Evolutionary conservation across 2,329 filamentous ascomycete species (phyloP), one percentile per base, ranked within the genome.

Genomic region (Xylariaceae sp.): DNA sequence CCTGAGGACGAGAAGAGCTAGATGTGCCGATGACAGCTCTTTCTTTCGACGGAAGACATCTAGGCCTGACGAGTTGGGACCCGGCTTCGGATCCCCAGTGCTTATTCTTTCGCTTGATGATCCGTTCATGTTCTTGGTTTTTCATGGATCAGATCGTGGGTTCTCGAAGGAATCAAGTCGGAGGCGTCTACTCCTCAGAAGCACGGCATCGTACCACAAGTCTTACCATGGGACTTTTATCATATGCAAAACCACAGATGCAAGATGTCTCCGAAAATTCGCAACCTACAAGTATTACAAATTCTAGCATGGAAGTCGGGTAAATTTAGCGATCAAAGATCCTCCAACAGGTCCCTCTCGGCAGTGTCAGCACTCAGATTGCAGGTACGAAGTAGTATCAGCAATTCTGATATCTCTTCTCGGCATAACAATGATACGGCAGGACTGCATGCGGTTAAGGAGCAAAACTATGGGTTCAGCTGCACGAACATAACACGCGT

Each of bases 1-100:
- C 68, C 68, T 62, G 34, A 68, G 30, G 44, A 62, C 53, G 4
- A 70, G 62, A 53, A 68, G 51, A 23, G 57, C 62, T 30, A 68
- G 60, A n/a, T 65, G 66, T 10, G 49, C 44, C 17, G 55, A 42
- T 15, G 68, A 62, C n/a, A 69, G 17, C 35, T 68, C 68, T 37
- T 61, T 42, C 15, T 39, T 57, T n/a, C 47, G 51, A 50, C 60
- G 51, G 34, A 48, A 48, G 39, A 57, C 23, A 17, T 55, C 52
- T 11, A 44, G 15, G 35, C 53, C 57, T 39, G 58, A 53, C 13
- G 57, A 53, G 47, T 51, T 59, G 45, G 60, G 55, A 9, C 18
- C 54, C 30, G 34, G 48, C 34, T 17, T 13, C 7, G 56, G 15
- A 35, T 63, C 34, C 8, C 42, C 42, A 37, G 47, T 48, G 35